phyloP scores from a whole-genome alignment of 441 rosid genomes.

The Brassica hybrid region DNA sequence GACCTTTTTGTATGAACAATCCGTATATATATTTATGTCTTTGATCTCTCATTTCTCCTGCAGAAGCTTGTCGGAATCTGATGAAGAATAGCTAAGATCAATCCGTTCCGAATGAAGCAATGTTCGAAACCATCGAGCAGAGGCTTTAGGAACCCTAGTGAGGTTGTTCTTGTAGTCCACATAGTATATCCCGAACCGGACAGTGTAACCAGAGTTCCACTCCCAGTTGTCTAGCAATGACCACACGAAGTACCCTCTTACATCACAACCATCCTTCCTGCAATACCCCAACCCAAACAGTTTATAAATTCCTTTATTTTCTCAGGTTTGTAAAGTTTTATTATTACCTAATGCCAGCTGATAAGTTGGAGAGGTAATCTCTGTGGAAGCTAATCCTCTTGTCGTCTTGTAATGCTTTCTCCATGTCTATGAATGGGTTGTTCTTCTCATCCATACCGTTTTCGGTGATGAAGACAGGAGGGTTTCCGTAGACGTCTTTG shows the following conservation, averaged over 20 bases:
- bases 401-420: constrained; percentile 74
- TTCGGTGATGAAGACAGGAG: constrained; percentile 74
- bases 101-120: constrained; percentile 46
- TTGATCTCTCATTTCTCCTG: background rate
- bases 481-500: constrained; percentile 77
- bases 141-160: constrained; percentile 82
- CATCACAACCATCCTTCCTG: constrained; percentile 70
- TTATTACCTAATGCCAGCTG: constrained; percentile 75
- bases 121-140: constrained; percentile 74
- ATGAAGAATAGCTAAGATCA: too few species aligned
- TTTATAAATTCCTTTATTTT: background rate
- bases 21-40: background rate
- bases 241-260: constrained; percentile 84
- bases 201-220: constrained; percentile 91
- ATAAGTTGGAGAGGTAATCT: constrained; percentile 83
- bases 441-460: constrained; percentile 93
- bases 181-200: constrained; percentile 81
- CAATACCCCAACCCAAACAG: background rate
- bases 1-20: constrained; percentile 20
- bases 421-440: constrained; percentile 51
- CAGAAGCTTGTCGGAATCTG: constrained; percentile 22
- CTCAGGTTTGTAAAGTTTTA: background rate
- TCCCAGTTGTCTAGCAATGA: constrained; percentile 95
- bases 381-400: constrained; percentile 82
- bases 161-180: constrained; percentile 80